These are phyloP conservation scores for Circinella umbellata DNA, from an alignment of 371 early-diverging fungal species.

Conservation along the genomic window DNA sequence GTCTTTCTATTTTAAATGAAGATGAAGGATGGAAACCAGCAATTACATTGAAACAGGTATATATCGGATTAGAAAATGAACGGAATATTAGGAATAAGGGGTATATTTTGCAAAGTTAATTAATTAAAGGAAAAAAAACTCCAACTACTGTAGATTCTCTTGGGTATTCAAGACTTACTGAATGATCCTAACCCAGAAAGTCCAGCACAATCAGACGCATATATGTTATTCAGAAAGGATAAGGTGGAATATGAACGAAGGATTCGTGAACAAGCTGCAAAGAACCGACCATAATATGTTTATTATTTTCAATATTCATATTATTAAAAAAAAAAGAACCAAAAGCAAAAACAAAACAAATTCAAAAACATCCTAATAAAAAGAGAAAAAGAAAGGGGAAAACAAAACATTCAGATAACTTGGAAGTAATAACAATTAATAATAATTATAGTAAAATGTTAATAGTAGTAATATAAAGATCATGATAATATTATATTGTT, in stretches of 20 bases:
- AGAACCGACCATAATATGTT: constrained; percentile 35
- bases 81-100: background rate
- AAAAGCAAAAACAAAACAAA: background rate
- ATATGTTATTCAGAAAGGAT: constrained; percentile 80
- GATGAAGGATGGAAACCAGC: constrained; percentile 98
- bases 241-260: constrained; percentile 74
- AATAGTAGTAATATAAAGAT: too few species aligned
- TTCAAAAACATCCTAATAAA: background rate
- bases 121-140: too few species aligned
- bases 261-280: constrained; percentile 76
- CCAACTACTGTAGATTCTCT: constrained; percentile 63
- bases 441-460: too few species aligned
- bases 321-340: background rate
- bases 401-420: too few species aligned
- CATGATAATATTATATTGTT: too few species aligned
- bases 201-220: constrained; percentile 97
- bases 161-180: constrained; percentile 94
- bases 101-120: too few species aligned
- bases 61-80: constrained; percentile 1
- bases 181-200: constrained; percentile 96
- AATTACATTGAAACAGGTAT: constrained; percentile 96
- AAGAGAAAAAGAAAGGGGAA: background rate
- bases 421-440: too few species aligned
- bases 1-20: constrained; percentile 97
- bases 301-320: background rate